phyloP scores from a whole-genome alignment of 2,329 filamentous ascomycete species.

The Fusarium pseudonygamai region DNA sequence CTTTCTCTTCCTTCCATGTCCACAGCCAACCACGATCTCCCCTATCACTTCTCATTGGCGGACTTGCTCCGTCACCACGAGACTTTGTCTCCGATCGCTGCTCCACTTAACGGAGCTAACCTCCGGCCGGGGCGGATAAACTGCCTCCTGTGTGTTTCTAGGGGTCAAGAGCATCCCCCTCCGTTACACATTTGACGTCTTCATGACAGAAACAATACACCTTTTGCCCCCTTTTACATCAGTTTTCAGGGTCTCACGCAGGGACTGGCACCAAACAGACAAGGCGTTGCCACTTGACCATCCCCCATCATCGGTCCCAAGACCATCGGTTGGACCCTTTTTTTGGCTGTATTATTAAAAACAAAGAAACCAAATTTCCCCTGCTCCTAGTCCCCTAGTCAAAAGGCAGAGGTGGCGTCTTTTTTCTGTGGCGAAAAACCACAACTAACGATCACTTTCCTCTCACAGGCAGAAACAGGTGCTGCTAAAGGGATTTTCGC shows the following conservation, averaged over 20 bases:
- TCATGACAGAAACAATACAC: constrained; percentile 1
- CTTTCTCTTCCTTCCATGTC: not conserved
- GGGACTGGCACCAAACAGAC: not conserved
- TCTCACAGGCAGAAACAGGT: constrained; percentile 1
- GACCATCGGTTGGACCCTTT: not conserved
- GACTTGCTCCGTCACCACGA: constrained; percentile 13
- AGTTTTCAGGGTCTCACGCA: constrained; percentile 18
- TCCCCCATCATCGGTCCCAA: not conserved
- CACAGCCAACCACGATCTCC: not conserved
- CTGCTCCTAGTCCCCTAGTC: not conserved
- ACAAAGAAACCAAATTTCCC: constrained; percentile 7
- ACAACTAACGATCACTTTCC: not conserved
- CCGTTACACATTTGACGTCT: constrained; percentile 11
- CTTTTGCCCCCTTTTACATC: not conserved
- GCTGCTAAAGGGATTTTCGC: constrained; percentile 22
- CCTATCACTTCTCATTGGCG: not conserved
- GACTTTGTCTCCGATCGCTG: not conserved
- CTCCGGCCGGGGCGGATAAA: constrained; percentile 9
- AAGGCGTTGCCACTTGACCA: not conserved
- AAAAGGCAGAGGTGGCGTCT: constrained; percentile 12
- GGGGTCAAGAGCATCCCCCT: constrained; percentile 1
- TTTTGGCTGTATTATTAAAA: not conserved
- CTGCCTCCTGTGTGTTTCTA: not conserved
- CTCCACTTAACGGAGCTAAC: not conserved
- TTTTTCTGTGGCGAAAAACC: constrained; percentile 22